Evolutionary conservation across 805 yeast genomes (phyloP).

Genomic region (Candida namnaoensis): DNA sequence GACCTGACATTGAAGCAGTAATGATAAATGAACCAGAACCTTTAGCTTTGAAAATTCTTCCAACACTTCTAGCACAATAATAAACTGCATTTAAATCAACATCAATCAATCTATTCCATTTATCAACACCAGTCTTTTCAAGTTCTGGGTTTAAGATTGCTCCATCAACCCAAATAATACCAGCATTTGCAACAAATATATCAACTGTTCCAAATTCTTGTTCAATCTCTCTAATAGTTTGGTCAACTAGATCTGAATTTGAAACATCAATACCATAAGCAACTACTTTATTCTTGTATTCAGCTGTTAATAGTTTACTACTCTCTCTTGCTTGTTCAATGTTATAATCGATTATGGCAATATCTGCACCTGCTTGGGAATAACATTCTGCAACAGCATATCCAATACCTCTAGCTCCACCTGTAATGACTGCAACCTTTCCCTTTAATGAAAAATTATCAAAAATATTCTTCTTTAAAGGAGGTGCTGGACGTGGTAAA

Average conservation of each 20-base stretch:
- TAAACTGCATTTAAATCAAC: constrained; percentile 76
- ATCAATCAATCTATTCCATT: constrained; percentile 67
- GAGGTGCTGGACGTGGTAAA: constrained; percentile 47
- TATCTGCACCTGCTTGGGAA: constrained; percentile 83
- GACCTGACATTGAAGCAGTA: constrained; percentile 88
- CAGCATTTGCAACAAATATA: constrained; percentile 84
- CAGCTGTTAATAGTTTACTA: constrained; percentile 44
- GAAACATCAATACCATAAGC: constrained; percentile 35
- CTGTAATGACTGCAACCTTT: constrained; percentile 78
- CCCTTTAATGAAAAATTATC: constrained; percentile 76
- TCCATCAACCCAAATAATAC: constrained; percentile 74
- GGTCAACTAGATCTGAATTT: constrained; percentile 16
- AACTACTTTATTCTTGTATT: constrained; percentile 50
- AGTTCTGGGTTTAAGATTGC: constrained; percentile 33
- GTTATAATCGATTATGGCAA: constrained; percentile 35
- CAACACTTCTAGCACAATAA: constrained; percentile 70
- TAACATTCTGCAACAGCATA: constrained; percentile 73
- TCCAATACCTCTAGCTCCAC: constrained; percentile 81
- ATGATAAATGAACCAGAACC: constrained; percentile 72
- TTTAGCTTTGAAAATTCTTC: constrained; percentile 62
- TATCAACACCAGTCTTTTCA: constrained; percentile 26
- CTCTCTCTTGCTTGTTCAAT: constrained; percentile 38
- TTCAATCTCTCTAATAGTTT: constrained; percentile 27
- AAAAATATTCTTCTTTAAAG: constrained; percentile 40
- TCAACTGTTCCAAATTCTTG: constrained; percentile 70